Conservation (phyloP, 108 stramenopile species). For the Aurantiochytrium sp. region DNA sequence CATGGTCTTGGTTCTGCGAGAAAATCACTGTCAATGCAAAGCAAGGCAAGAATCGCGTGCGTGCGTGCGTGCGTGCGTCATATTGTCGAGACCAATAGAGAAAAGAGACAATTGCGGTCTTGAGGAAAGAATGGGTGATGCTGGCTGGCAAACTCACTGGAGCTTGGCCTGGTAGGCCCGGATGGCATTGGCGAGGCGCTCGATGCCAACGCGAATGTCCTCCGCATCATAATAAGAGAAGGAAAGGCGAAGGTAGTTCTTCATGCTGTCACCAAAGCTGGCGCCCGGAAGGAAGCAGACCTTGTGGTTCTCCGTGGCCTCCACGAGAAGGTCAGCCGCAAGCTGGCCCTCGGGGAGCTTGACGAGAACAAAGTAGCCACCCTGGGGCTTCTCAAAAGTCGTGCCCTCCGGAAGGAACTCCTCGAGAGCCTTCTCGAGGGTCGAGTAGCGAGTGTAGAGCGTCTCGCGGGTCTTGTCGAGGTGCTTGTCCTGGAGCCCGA, state of each 20-base stretch:
- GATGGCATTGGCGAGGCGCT: conserved; percentile 18
- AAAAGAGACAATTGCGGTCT: too few relatives aligned
- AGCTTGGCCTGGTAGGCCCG: conserved; percentile 14
- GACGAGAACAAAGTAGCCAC: conserved; percentile 30
- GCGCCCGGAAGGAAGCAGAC: conserved; percentile 13
- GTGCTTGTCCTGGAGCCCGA: conserved; percentile 22
- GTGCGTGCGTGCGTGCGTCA: too few relatives aligned
- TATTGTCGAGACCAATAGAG: too few relatives aligned
- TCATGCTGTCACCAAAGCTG: conserved; percentile 9
- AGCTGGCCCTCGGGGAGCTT: conserved; percentile 1
- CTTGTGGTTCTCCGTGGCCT: conserved; percentile 6
- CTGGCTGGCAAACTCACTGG: neutral
- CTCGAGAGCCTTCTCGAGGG: neutral
- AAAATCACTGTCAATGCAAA: too few relatives aligned
- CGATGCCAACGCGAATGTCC: neutral
- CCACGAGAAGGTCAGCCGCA: neutral
- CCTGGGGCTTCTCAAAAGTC: neutral
- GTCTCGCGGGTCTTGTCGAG: neutral
- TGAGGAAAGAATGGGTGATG: too few relatives aligned
- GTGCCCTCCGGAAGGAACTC: neutral
- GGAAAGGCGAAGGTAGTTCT: neutral
- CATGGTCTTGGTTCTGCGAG: too few relatives aligned
- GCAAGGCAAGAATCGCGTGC: too few relatives aligned
- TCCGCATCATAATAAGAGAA: conserved; percentile 5
- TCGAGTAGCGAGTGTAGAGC: neutral